Base-by-base conservation (phyloP, 352 stramenopile genomes). In the Globisporangium okanoganense region DNA sequence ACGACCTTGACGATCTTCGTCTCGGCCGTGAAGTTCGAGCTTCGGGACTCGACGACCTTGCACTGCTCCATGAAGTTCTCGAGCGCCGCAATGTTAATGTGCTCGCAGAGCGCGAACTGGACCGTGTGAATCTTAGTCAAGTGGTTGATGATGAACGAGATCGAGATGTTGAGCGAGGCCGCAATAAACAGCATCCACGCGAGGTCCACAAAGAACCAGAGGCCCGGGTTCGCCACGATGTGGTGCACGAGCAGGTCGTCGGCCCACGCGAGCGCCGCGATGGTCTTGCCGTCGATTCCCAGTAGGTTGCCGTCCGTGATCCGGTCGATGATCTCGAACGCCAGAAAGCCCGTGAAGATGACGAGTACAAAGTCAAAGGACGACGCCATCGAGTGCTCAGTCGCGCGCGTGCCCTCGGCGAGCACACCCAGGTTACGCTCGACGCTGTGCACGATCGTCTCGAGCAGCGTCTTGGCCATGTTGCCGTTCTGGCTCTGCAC, bases 261-360 rank as follows among this genome's bases (percentile, higher is more conserved):
- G 8, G 72, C 76, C 82, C 80, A 92, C 18, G 82, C 54, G 50
- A 90, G 70, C 3, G 70, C 61, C 36, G 64, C 70, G 6, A 81
- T 55, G 0, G 63, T 62, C 16, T 70, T 75, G 54, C 74, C 67
- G 45, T 90, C 78, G 43, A 77, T 83, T 5, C 79, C 80, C 16
- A 98, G 80, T 8, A 96, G 76, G 67, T 94, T 95, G 20, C 86
- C 82, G 45, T 97, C 94, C 1, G 95, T 98, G 62, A 99, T 82
- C 58, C 96, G 87, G 74, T 99, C 96, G 13, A 99, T 78, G 22
- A 98, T 67, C 36, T 97, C 90, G 72, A 98, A 99, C 5, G 93
- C 88, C 20, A 99, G 70, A 22, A 95, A 87, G 0, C 78, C 94
- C 18, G 90, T 82, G 65, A 99, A 97, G 29, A 99, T 71, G 24